Evolutionary conservation across 140 eudicot genomes (phyloP).

Genomic region (Anethum foeniculum): DNA sequence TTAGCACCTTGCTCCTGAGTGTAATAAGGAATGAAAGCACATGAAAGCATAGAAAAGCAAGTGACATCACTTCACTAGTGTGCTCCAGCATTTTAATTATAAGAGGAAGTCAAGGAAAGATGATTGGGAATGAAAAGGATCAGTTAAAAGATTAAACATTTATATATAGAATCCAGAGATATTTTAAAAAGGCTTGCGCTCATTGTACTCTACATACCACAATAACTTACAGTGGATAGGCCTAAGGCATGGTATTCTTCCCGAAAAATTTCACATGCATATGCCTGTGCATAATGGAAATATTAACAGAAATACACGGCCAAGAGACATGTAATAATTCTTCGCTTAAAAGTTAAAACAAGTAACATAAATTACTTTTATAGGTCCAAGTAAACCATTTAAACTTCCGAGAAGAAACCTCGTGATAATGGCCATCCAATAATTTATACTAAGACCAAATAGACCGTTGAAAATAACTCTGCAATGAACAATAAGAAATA

Average conservation of each 20-base stretch:
- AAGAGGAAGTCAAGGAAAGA: background rate
- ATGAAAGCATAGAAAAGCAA: background rate
- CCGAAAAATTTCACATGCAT: conserved; percentile 61
- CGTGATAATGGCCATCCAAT: conserved; percentile 74
- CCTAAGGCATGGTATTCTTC: conserved; percentile 67
- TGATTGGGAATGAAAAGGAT: background rate
- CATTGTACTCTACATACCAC: background rate
- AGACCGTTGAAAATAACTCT: conserved; percentile 85
- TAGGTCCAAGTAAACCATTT: conserved; percentile 77
- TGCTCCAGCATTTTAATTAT: background rate
- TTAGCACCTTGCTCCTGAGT: background rate
- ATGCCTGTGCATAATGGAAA: conserved; percentile 47
- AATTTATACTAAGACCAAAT: conserved; percentile 72
- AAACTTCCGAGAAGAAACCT: conserved; percentile 83
- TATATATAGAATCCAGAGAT: background rate
- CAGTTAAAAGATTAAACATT: background rate
- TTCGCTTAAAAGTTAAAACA: background rate
- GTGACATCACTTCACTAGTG: background rate
- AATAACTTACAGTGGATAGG: conserved; percentile 56
- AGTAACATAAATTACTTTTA: conserved; percentile 40
- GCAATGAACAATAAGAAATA: conserved; percentile 19
- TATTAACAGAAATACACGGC: background rate
- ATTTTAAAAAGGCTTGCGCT: background rate
- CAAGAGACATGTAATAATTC: background rate
- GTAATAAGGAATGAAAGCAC: background rate